phyloP scores from a whole-genome alignment of 345 rosid species.

The Chamaenerion angustifolium region DNA sequence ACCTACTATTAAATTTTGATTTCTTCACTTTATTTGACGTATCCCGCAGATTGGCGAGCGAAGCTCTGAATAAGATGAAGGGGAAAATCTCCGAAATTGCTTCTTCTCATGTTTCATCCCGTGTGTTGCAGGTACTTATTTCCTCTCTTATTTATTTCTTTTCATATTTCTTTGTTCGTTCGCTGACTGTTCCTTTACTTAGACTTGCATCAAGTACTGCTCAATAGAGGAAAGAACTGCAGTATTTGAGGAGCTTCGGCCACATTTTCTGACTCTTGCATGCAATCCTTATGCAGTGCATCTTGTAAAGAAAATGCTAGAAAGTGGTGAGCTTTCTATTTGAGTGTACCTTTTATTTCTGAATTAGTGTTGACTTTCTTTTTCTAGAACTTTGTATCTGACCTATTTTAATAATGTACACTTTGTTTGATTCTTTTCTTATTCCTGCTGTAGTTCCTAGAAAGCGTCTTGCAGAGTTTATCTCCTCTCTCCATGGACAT shows the following conservation, averaged over 20 bases:
- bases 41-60: conserved; percentile 44
- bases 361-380: background rate
- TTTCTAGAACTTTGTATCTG: background rate
- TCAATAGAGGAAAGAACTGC: conserved; percentile 59
- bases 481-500: conserved; percentile 65
- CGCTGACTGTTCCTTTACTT: conserved; percentile 5
- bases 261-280: conserved; percentile 61
- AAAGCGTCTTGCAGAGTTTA: conserved; percentile 51
- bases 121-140: conserved; percentile 69
- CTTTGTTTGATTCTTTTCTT: background rate
- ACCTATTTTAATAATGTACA: background rate
- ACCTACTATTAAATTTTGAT: background rate
- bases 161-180: background rate
- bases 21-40: conserved; percentile 3
- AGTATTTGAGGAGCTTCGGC: conserved; percentile 63
- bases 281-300: conserved; percentile 55
- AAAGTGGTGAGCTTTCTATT: conserved; percentile 34
- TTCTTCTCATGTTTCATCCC: conserved; percentile 72
- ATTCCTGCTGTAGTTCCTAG: conserved; percentile 50
- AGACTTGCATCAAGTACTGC: conserved; percentile 79
- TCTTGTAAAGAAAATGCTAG: conserved; percentile 74
- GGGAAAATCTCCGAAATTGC: conserved; percentile 90
- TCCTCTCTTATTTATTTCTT: background rate
- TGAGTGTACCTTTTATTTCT: too few relatives aligned
- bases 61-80: conserved; percentile 73